Conservation (phyloP, 176 grass and related monocot species). For the Phoenix dactylifera region DNA sequence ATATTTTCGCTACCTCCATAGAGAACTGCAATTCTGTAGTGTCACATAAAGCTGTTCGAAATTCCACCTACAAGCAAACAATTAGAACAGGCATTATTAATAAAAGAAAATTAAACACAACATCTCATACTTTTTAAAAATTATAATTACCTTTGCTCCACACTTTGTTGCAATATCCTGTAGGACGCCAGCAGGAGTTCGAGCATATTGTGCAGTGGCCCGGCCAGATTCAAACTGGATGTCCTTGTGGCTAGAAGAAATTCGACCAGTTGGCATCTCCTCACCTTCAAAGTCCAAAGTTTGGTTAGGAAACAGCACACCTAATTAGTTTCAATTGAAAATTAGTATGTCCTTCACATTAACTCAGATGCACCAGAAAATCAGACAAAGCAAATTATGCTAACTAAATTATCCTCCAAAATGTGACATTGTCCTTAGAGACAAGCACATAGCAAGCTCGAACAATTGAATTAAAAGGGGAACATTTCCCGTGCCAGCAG, state of each 20-base stretch:
- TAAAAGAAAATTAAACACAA: slow-evolving; percentile 20
- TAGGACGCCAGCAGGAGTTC: slow-evolving; percentile 34
- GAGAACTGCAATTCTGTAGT: slow-evolving; percentile 57
- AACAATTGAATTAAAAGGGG: no score
- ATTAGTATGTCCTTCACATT: no score
- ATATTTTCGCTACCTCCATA: slow-evolving; percentile 54
- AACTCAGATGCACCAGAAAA: no score
- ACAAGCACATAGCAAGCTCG: no score
- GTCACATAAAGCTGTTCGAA: slow-evolving; percentile 50
- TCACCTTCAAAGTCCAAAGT: slow-evolving; percentile 31
- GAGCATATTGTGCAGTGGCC: slow-evolving; percentile 21
- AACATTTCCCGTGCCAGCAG: no score
- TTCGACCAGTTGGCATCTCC: slow-evolving; percentile 14
- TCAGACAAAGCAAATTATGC: no score
- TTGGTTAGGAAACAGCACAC: slow-evolving; percentile 15
- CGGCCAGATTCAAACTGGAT: slow-evolving; percentile 26
- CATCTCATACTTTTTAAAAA: slow-evolving; percentile 15
- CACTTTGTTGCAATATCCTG: slow-evolving; percentile 63
- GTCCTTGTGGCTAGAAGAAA: slow-evolving; percentile 27
- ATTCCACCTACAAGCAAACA: slow-evolving; percentile 55
- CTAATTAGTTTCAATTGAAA: slow-evolving; percentile 10
- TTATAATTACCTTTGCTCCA: slow-evolving; percentile 59
- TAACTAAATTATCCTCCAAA: no score
- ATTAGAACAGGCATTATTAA: slow-evolving; percentile 20
- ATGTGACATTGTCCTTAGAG: no score